These are phyloP conservation scores for Ocimum tenuiflorum DNA, from an alignment of 257 asterid genomes.

Conservation along the genomic window DNA sequence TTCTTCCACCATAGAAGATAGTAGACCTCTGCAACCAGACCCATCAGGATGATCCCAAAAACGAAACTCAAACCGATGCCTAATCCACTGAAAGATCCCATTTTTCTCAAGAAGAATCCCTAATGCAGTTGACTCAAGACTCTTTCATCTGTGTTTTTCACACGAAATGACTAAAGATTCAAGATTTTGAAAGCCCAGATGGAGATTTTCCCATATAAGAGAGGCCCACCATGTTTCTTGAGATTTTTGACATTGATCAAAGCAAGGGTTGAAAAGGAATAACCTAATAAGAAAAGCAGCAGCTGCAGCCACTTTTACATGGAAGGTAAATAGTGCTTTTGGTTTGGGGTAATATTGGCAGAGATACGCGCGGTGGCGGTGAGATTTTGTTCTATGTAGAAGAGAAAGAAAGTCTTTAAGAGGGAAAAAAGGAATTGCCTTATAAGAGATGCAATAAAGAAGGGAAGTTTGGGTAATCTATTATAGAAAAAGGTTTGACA, in stretches of 20 bases:
- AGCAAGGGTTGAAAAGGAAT: slow-evolving; percentile 7
- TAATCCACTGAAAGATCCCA: slow-evolving; percentile 67
- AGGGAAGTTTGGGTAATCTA: background rate
- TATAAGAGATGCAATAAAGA: slow-evolving; percentile 1
- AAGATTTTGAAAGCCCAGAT: slow-evolving; percentile 6
- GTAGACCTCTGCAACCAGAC: slow-evolving; percentile 61
- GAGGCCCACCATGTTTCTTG: slow-evolving; percentile 10
- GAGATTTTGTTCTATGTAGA: slow-evolving; percentile 14
- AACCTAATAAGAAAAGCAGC: background rate
- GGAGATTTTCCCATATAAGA: background rate
- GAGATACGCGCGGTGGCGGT: slow-evolving; percentile 32
- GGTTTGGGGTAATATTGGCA: slow-evolving; percentile 23
- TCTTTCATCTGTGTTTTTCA: slow-evolving; percentile 18
- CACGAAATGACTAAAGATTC: background rate
- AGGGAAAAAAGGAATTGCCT: slow-evolving; percentile 7
- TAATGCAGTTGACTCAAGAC: background rate
- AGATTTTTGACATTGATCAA: slow-evolving; percentile 3
- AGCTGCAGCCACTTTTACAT: background rate
- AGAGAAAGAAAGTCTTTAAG: slow-evolving; percentile 10
- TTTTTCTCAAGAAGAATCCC: background rate
- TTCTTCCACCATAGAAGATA: slow-evolving; percentile 69
- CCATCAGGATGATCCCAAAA: slow-evolving; percentile 64
- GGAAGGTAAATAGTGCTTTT: background rate
- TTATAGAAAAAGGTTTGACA: background rate
- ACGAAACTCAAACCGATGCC: slow-evolving; percentile 68